Evolutionary conservation across 2,329 filamentous ascomycete genomes (phyloP).

Genomic region (Exophiala lecanii-corni): DNA sequence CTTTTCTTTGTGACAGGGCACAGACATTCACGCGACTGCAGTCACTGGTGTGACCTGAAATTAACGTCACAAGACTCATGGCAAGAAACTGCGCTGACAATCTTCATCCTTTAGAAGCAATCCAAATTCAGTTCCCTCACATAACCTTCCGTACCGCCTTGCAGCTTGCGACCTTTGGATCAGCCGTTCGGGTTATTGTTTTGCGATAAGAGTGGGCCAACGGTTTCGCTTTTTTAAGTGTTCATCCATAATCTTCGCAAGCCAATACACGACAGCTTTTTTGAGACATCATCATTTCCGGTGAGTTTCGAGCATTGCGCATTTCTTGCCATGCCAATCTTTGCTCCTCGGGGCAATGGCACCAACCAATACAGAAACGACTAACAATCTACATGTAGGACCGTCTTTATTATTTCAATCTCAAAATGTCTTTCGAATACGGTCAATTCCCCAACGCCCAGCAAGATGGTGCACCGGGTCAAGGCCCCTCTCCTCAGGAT

Average conservation of each 20-base stretch:
- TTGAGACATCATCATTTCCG: not conserved
- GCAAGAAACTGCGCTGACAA: too few species aligned
- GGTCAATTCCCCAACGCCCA: conserved; percentile 59
- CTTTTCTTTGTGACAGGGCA: too few species aligned
- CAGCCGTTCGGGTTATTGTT: conserved; percentile 21
- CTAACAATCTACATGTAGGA: too few species aligned
- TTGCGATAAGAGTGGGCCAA: conserved; percentile 21
- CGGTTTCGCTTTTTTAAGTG: conserved; percentile 8
- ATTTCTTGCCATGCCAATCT: too few species aligned
- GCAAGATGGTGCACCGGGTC: conserved; percentile 50
- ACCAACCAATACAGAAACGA: too few species aligned
- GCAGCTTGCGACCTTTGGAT: conserved; percentile 17
- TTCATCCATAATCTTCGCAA: conserved; percentile 2
- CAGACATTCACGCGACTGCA: too few species aligned
- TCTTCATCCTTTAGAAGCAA: not conserved
- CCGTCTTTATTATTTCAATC: conserved; percentile 11
- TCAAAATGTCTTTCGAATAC: conserved; percentile 63
- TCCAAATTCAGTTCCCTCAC: conserved; percentile 17
- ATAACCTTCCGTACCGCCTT: conserved; percentile 19
- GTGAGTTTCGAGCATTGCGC: too few species aligned
- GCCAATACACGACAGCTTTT: not conserved
- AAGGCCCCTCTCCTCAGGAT: conserved; percentile 43
- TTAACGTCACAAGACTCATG: conserved; percentile 1
- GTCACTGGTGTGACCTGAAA: too few species aligned
- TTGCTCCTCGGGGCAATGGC: too few species aligned